These are phyloP conservation scores for Nemophila menziesii DNA, from an alignment of 257 asterid genomes.

Conservation along the genomic window DNA sequence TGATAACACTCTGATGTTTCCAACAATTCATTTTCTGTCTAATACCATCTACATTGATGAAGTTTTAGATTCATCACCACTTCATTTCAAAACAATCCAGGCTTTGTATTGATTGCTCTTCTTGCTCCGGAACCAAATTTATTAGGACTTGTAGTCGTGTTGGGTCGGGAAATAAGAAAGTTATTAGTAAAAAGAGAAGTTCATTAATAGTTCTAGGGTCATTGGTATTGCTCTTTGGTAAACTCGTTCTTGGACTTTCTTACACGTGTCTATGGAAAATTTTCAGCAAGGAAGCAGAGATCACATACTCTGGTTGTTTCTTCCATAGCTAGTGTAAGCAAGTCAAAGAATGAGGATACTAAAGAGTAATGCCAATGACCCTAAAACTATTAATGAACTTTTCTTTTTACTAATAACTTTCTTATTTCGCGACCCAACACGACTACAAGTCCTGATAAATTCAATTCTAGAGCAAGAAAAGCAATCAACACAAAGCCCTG, in stretches of 20 bases:
- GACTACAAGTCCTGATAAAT: slow-evolving; percentile 28
- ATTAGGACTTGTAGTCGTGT: slow-evolving; percentile 71
- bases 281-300: slow-evolving; percentile 43
- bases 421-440: slow-evolving; percentile 15
- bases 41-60: slow-evolving; percentile 31
- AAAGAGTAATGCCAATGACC: slow-evolving; percentile 22
- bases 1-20: slow-evolving; percentile 43
- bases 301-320: slow-evolving; percentile 14
- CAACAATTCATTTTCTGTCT: slow-evolving; percentile 46
- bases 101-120: slow-evolving; percentile 43
- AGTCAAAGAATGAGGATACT: slow-evolving; percentile 25
- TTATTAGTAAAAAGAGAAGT: too few relatives aligned
- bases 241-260: too few relatives aligned
- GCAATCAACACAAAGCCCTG: slow-evolving; percentile 46
- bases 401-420: slow-evolving; percentile 17
- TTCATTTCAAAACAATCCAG: slow-evolving; percentile 42
- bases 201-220: too few relatives aligned
- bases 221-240: too few relatives aligned
- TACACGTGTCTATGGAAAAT: slow-evolving; percentile 71
- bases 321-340: slow-evolving; percentile 18
- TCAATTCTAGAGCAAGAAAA: slow-evolving; percentile 21
- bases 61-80: slow-evolving; percentile 35
- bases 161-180: too few relatives aligned
- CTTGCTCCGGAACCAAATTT: slow-evolving; percentile 48
- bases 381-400: slow-evolving; percentile 32